These are phyloP conservation scores for Plasmodium relictum DNA, from an alignment of 169 alveolate species.

Conservation along the genomic window DNA sequence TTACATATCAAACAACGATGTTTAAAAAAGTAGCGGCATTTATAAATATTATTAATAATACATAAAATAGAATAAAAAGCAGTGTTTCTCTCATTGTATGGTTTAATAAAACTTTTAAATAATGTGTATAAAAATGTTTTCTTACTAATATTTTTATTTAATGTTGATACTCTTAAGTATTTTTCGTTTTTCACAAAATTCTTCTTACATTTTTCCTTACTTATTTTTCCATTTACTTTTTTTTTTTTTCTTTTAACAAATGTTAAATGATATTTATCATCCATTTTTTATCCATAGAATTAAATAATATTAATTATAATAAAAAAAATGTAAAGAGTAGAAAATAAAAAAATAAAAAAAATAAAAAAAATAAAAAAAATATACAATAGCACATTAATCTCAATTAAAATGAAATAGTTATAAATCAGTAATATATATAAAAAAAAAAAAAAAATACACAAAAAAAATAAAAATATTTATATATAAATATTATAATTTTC, in stretches of 20 bases:
- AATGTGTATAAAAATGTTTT: constrained; percentile 68
- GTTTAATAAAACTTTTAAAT: constrained; percentile 73
- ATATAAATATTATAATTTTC: too few species aligned
- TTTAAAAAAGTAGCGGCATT: constrained; percentile 54
- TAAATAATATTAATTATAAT: not conserved
- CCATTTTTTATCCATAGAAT: constrained; percentile 66
- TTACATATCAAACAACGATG: constrained; percentile 76
- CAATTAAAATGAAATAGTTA: not conserved
- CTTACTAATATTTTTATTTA: constrained; percentile 37
- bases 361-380: not conserved
- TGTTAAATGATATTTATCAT: constrained; percentile 46
- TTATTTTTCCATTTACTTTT: constrained; percentile 67
- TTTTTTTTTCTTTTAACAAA: constrained; percentile 68
- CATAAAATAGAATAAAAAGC: constrained; percentile 67
- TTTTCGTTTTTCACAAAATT: constrained; percentile 59
- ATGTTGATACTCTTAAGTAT: constrained; percentile 45
- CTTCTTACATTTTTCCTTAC: constrained; percentile 65
- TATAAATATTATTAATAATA: constrained; percentile 70
- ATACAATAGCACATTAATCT: not conserved
- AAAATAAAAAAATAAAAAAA: not conserved
- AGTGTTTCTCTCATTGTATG: constrained; percentile 67
- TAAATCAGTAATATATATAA: not conserved
- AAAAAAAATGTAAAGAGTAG: not conserved
- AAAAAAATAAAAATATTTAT: not conserved
- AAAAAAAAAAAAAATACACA: not conserved